Conservation (phyloP, 768 basidiomycete genomes). For the Rhodocollybia butyracea region DNA sequence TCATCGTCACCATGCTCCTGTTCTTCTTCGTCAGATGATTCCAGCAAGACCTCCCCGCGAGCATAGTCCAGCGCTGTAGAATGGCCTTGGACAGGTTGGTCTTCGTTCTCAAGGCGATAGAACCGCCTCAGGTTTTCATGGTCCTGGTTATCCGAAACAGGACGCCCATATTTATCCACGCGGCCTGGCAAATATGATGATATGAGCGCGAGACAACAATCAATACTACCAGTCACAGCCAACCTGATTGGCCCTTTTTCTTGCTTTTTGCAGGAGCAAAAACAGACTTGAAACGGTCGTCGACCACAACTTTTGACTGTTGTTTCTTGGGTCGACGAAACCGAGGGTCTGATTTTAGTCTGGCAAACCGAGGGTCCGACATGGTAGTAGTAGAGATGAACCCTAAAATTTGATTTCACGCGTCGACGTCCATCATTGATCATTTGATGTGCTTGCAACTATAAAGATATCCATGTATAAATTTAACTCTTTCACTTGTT, state of each 20-base stretch:
- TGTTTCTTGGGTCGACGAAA: constrained; percentile 85
- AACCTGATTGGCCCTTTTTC: constrained; percentile 27
- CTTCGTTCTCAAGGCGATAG: constrained; percentile 65
- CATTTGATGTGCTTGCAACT: not conserved
- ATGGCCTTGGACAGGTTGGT: constrained; percentile 29
- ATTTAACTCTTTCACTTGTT: not conserved
- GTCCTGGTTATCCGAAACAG: constrained; percentile 63
- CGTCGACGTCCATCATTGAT: not conserved
- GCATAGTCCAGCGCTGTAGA: constrained; percentile 70
- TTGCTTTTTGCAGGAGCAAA: constrained; percentile 47
- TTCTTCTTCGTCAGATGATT: constrained; percentile 83
- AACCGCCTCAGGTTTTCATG: constrained; percentile 75
- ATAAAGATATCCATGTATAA: not conserved
- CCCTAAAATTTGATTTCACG: not conserved
- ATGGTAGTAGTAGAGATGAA: constrained; percentile 28
- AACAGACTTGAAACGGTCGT: constrained; percentile 86
- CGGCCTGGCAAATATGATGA: constrained; percentile 35
- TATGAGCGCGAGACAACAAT: constrained; percentile 8
- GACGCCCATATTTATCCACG: constrained; percentile 90
- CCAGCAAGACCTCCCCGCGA: constrained; percentile 82
- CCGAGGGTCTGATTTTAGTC: constrained; percentile 87
- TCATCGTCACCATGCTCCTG: constrained; percentile 25
- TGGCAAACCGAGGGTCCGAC: constrained; percentile 86
- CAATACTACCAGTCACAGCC: constrained; percentile 9
- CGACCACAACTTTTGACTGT: constrained; percentile 79